Evolutionary conservation across 768 basidiomycete species (phyloP), one percentile per base, ranked within the genome.

Genomic region (Sarcomyxa edulis): DNA sequence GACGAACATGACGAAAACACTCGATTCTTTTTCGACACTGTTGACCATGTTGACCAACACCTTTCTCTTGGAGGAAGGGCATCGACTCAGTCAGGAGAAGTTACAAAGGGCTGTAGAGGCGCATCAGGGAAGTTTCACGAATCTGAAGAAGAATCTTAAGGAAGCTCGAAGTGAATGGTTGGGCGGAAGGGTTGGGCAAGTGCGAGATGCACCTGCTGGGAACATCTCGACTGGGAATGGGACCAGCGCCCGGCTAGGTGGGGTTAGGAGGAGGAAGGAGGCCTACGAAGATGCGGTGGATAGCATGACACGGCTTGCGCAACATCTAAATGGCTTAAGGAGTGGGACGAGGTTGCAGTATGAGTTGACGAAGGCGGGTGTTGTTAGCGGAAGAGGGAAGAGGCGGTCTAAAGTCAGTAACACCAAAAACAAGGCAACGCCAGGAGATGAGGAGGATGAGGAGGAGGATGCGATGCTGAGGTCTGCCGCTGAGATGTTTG

Each of bases 131-230:
- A 87, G 88, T 37, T 98, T 98, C 55, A 94, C 87, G 6, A 80
- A 77, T 27, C 74, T 99, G 42, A 91, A 93, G 64, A 83, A 84
- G 52, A 88, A 80, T 48, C 68, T 97, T 4, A 71, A 65, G 1
- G 94, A 98, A 60, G 93, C 95, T 7, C 82, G 82, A 47, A 87
- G 84, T 8, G 95, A 99, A 60, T 83, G 89, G 69, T 61, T 78
- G 6, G 56, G 58, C 21, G 59, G 60, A 21, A 55, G 59, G 14
- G 47, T 55, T 25, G 49, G 51, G 12, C 47, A 50, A 14, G 37
- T 40, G n/a, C 46, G 56, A n/a, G 58, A 50, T 15, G 48, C 35
- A 12, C 37, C 43, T 4, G 27, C 26, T 6, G 34, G 23, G 3
- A 1, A 16, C 6, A 26, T 12, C 19, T 21, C 28, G n/a, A 21